A percentile compares a stretch with the other conserved stretches of the same genome.
Conservation (phyloP, 2,329 filamentous ascomycete species). For the Phialophora chinensis region DNA sequence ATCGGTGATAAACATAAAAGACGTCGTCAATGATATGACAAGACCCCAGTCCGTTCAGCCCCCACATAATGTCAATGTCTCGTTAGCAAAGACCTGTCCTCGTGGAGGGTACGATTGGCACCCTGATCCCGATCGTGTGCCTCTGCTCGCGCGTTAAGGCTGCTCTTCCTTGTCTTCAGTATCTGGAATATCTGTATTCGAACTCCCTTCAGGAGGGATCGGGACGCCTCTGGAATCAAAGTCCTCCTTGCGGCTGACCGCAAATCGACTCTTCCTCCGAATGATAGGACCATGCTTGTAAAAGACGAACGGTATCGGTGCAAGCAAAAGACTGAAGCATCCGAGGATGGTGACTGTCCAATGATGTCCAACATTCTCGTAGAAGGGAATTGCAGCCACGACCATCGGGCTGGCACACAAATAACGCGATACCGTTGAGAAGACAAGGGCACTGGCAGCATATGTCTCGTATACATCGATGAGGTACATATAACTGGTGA, state of each 20-base stretch:
- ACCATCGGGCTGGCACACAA: conserved; percentile 48
- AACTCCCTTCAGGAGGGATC: background rate
- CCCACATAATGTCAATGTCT: background rate
- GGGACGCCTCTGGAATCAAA: background rate
- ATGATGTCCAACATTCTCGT: conserved; percentile 47
- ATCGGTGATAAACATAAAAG: too few relatives aligned
- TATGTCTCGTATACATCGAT: conserved; percentile 63
- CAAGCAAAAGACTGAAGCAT: conserved; percentile 47
- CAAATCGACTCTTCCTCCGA: conserved; percentile 44
- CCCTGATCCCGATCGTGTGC: too few relatives aligned
- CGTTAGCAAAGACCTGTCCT: background rate
- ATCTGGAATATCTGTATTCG: background rate
- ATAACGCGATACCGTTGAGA: conserved; percentile 53
- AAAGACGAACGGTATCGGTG: conserved; percentile 55
- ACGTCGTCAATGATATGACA: background rate
- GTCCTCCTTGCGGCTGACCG: conserved; percentile 19
- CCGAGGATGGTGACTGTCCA: conserved; percentile 52
- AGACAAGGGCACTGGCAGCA: conserved; percentile 56
- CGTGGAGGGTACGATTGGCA: background rate
- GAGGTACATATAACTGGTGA: conserved; percentile 62
- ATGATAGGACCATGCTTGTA: conserved; percentile 48
- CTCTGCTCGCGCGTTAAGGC: background rate
- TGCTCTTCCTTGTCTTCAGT: background rate
- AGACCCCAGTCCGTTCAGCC: background rate
- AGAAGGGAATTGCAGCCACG: conserved; percentile 46